Percentiles rank a stretch among this genome's conserved stretches.
Evolutionary conservation across 2,329 filamentous ascomycete genomes (phyloP).

Genomic region (Exophiala phaeomuriformis): DNA sequence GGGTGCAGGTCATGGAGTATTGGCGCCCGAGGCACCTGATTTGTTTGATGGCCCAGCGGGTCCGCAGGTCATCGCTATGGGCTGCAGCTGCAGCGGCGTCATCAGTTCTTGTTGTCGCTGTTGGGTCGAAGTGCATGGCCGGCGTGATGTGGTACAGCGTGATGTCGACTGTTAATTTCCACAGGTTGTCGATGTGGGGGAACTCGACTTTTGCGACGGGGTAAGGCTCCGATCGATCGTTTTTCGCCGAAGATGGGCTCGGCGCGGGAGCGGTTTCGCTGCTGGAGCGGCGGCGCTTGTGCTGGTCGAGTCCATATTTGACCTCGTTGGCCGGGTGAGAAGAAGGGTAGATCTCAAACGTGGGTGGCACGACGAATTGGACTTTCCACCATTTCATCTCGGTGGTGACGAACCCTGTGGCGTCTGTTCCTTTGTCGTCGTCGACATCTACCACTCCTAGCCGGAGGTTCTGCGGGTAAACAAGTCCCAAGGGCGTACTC

Average conservation of each 20-base stretch:
- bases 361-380: constrained; percentile 12
- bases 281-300: constrained; percentile 1
- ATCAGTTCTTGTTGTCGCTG: background rate
- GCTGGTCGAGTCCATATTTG: background rate
- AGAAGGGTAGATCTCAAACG: constrained; percentile 9
- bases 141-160: constrained; percentile 16
- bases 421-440: background rate
- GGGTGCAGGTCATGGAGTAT: constrained; percentile 4
- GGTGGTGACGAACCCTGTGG: constrained; percentile 10
- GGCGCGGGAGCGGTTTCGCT: background rate
- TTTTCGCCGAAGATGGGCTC: background rate
- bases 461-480: constrained; percentile 23
- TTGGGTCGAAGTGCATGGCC: constrained; percentile 11
- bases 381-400: constrained; percentile 21
- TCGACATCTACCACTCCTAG: constrained; percentile 14
- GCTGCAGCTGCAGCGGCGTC: background rate
- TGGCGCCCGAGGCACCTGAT: constrained; percentile 3
- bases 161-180: constrained; percentile 7
- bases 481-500: constrained; percentile 22
- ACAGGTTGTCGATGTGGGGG: constrained; percentile 14
- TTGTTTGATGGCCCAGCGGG: constrained; percentile 5
- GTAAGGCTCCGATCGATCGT: constrained; percentile 3
- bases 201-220: constrained; percentile 16
- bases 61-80: background rate
- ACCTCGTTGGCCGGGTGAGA: background rate